Evolutionary conservation across 257 asterid species (phyloP).

Genomic region (Haberlea rhodopensis): DNA sequence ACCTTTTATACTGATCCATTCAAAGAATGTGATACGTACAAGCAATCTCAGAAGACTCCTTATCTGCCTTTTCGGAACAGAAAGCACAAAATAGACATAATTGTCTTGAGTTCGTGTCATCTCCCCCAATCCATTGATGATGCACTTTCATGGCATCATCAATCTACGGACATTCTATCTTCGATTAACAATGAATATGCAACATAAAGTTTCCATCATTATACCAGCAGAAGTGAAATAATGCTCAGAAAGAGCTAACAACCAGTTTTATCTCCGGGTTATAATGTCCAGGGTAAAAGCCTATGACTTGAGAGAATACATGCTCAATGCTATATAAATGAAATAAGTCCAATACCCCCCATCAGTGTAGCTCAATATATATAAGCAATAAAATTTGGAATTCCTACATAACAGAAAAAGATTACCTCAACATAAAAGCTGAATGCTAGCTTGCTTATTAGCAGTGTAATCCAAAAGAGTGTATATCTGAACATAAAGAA

Average conservation of each 20-base stretch:
- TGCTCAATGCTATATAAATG: neutral
- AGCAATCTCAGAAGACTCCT: conserved; percentile 13
- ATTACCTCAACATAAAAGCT: conserved; percentile 98
- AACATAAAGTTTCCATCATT: neutral
- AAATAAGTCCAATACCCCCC: neutral
- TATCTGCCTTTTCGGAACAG: neutral
- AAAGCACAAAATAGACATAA: neutral
- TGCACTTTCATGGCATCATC: neutral
- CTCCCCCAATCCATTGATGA: conserved; percentile 1
- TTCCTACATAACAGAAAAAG: conserved; percentile 15
- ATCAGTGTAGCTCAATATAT: conserved; percentile 17
- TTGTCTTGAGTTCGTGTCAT: neutral
- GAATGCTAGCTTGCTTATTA: conserved; percentile 93
- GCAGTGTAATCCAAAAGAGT: conserved; percentile 83
- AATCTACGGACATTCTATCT: neutral
- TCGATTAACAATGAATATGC: neutral
- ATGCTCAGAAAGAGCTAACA: neutral
- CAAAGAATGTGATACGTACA: neutral
- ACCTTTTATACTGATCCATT: neutral
- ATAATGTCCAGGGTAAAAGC: neutral
- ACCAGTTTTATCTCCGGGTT: neutral
- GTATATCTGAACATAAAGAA: conserved; percentile 64
- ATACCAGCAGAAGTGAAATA: neutral
- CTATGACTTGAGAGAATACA: neutral
- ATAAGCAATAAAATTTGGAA: conserved; percentile 15